Base-by-base conservation (phyloP, 495 filamentous ascomycete species). In the Pseudomonodictys pantanalensis region DNA sequence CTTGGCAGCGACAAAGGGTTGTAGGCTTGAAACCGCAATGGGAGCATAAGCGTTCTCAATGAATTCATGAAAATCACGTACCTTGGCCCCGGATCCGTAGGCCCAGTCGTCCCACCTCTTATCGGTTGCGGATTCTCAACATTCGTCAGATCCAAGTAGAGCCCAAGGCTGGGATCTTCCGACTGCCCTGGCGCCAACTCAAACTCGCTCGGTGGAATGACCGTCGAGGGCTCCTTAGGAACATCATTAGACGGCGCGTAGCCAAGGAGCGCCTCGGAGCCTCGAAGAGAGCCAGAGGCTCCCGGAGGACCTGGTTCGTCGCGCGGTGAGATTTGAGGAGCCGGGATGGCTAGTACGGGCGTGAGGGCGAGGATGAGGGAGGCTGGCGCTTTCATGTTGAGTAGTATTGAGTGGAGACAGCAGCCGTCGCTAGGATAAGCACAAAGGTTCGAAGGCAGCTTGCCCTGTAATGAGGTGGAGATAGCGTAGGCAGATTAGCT, bases 71-170 rank as follows among this genome's bases (percentile, higher is more conserved):
- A n/a, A n/a, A n/a, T n/a, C 58, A 68, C 76, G 60, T 66, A 78
- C 58, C 84, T 72, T 46, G 84, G 84, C 3, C 84, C 84, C 8
- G 86, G 81, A 63, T 88, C 81, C 1, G 82, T 87, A 2, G 72
- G 76, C 3, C 84, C 85, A 12, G 52, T 69, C 18, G 52, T 67
- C 17, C 65, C 65, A n/a, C 68, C 68, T 23, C 86, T 79, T 42
- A 90, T 83, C 0, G 86, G 86, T 69, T 91, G 86, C 2, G 86
- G 86, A 10, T 83, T 81, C 12, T 80, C 74, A 20, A 80, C 77
- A 60, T 81, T 74, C 23, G 77, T 71, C 48, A 90, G 86, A 62
- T 90, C 80, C 0, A 90, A 78, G 48, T 81, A 85, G 3, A 80
- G 63, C 0, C 87, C 86, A 7, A 83, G 68, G 1, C 82, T 73